A percentile compares a stretch with the other conserved stretches of the same genome.
These are phyloP conservation scores for Escallonia herrerae DNA, from an alignment of 129 eudicot genomes.

Conservation along the genomic window DNA sequence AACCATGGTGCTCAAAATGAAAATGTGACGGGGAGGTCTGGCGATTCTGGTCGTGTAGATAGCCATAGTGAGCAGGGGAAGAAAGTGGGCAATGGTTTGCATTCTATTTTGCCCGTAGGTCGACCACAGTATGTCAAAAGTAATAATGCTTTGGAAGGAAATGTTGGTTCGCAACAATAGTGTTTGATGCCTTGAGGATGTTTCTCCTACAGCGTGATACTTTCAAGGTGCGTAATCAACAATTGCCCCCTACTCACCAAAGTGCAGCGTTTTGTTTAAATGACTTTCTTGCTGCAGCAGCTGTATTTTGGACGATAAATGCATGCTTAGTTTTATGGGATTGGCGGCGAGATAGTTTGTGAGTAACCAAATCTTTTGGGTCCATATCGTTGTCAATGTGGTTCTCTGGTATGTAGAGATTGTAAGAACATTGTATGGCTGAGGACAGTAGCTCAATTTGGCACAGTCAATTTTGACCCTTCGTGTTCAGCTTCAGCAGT, in stretches of 20 bases:
- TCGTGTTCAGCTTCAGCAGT: conserved; percentile 13
- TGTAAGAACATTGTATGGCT: conserved; percentile 20
- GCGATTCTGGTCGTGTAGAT: conserved; percentile 7
- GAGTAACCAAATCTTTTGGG: conserved; percentile 1
- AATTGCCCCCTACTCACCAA: too few species aligned
- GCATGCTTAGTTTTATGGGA: conserved; percentile 1
- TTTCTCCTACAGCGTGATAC: neutral
- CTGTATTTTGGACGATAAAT: too few species aligned
- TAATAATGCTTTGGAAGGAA: conserved; percentile 21
- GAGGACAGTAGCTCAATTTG: conserved; percentile 14
- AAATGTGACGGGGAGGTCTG: too few species aligned
- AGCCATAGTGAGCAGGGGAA: conserved; percentile 12
- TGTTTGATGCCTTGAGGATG: neutral
- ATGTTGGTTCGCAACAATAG: conserved; percentile 14
- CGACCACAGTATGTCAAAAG: conserved; percentile 21
- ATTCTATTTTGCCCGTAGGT: conserved; percentile 9
- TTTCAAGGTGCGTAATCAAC: conserved; percentile 16
- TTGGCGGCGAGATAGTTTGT: conserved; percentile 18
- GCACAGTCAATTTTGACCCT: conserved; percentile 17
- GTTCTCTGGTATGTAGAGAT: conserved; percentile 16
- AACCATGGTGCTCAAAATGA: too few species aligned
- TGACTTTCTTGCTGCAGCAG: too few species aligned
- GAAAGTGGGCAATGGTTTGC: conserved; percentile 6
- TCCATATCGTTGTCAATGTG: neutral
- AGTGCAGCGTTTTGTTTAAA: too few species aligned